Base-by-base conservation (phyloP, 2,329 filamentous ascomycete species). In the Penicillium sclerotigenum region DNA sequence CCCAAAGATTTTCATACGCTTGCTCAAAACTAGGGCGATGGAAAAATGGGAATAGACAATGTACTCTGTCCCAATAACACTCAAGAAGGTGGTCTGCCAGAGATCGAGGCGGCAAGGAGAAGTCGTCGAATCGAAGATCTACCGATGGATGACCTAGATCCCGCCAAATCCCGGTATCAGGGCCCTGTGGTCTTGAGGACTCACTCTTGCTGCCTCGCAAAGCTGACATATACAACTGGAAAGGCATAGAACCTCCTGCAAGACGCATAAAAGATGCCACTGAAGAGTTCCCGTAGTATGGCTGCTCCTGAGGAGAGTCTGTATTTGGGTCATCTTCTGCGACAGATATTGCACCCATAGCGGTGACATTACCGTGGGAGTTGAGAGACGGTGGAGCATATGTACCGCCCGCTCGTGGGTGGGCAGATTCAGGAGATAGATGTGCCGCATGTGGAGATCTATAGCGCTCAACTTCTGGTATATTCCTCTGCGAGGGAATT, bases 21-120 rank as follows among this genome's bases (percentile, higher is more conserved):
- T 60, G 57, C 50, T 75, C 65, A 46, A 80, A 80, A n/a, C 70
- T 70, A 0, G 69, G 67, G 4, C 72, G 68, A 61, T 79, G 72
- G 49, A 80, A 74, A 53, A 78, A 75, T 0, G 78, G 78, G 49
- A 78, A 79, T 10, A 79, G 64, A 59, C 72, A 77, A 56, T 74
- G 74, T 1, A 79, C 65, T 9, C 69, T 61, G 14, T 74, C 62
- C 58, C 71, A 78, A 50, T 74, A 80, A 16, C 68, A 67, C 5
- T 70, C 58, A 3, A 79, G 38, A 1, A 79, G 65, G 36, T 77
- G 71, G 57, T 80, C 76, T 34, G 75, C 75, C 7, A 79, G 54
- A 2, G 66, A 56, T 1, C 77, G 72, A 1, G 77, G 75, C 0
- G 77, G 77, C 0, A 79, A 65, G 1, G 64, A 56, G 36, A 74